phyloP scores from a whole-genome alignment of 75 land plant species.

The Pinus taeda region DNA sequence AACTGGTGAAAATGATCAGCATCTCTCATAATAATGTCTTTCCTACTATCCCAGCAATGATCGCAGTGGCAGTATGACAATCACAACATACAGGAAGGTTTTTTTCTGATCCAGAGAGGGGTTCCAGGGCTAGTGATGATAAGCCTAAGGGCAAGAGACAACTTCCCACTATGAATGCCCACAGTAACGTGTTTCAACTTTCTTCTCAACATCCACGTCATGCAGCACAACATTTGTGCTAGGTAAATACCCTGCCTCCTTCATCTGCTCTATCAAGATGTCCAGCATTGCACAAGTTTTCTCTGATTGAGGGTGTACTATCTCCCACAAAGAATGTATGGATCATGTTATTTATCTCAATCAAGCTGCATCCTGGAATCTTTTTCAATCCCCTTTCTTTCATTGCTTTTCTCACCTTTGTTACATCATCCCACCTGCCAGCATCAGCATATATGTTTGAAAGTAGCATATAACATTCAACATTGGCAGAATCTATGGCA shows the following conservation, averaged over 20 bases:
- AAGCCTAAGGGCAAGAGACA: background rate
- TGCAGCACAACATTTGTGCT: constrained; percentile 2
- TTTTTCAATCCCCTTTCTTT: constrained; percentile 11
- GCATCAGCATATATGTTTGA: constrained; percentile 23
- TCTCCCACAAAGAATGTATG: constrained; percentile 6
- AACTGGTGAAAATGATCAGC: background rate
- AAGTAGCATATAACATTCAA: constrained; percentile 7
- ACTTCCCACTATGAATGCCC: background rate
- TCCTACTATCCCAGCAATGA: background rate
- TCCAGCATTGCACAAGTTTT: constrained; percentile 8
- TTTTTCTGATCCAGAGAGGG: background rate
- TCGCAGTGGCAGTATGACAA: background rate
- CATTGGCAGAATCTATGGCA: constrained; percentile 11
- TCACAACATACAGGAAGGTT: constrained; percentile 4
- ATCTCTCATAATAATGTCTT: constrained; percentile 4
- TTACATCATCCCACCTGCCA: constrained; percentile 14
- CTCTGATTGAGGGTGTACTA: background rate
- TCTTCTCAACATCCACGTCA: constrained; percentile 6
- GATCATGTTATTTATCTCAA: constrained; percentile 17
- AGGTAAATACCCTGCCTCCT: constrained; percentile 4
- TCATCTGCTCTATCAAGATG: background rate
- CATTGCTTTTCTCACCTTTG: constrained; percentile 6
- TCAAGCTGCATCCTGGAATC: constrained; percentile 14
- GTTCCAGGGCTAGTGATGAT: background rate
- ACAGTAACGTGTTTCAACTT: background rate